A percentile compares a stretch with the other conserved stretches of the same genome.
phyloP scores from a whole-genome alignment of 129 eudicot genomes.

The Deinandra increscens region DNA sequence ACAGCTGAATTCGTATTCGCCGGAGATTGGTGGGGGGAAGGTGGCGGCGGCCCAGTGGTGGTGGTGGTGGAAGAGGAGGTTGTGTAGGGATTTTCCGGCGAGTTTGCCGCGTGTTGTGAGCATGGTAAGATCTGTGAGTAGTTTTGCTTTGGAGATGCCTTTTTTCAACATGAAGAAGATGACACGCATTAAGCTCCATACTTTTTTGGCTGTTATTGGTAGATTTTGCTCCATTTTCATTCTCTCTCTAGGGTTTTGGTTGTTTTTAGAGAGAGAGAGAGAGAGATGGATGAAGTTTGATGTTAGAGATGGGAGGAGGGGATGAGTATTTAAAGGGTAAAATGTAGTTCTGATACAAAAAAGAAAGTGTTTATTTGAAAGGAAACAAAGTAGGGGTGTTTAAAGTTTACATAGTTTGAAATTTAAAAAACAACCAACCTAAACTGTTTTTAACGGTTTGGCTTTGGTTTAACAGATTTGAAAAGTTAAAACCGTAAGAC shows the following conservation, averaged over 20 bases:
- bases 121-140: neutral
- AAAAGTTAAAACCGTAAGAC: too few species aligned
- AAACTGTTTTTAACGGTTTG: too few species aligned
- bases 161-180: neutral
- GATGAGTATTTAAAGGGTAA: slow-evolving; percentile 29
- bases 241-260: neutral
- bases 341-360: too few species aligned
- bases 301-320: neutral
- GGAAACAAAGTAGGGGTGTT: too few species aligned
- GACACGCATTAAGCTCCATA: neutral
- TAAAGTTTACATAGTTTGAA: too few species aligned
- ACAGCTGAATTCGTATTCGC: slow-evolving; percentile 15
- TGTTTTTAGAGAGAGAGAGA: neutral
- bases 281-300: neutral
- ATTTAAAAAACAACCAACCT: too few species aligned
- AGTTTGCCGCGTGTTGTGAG: neutral
- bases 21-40: neutral
- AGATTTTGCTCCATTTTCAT: neutral
- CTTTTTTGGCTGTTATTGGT: neutral
- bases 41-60: neutral
- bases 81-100: neutral
- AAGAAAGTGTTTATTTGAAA: too few species aligned
- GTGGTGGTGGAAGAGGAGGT: neutral
- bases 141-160: neutral
- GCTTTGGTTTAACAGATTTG: too few species aligned